Evolutionary conservation across 1,139 yeast genomes (phyloP), one percentile per base, ranked within the genome.

Genomic region (Candida neerlandica): DNA sequence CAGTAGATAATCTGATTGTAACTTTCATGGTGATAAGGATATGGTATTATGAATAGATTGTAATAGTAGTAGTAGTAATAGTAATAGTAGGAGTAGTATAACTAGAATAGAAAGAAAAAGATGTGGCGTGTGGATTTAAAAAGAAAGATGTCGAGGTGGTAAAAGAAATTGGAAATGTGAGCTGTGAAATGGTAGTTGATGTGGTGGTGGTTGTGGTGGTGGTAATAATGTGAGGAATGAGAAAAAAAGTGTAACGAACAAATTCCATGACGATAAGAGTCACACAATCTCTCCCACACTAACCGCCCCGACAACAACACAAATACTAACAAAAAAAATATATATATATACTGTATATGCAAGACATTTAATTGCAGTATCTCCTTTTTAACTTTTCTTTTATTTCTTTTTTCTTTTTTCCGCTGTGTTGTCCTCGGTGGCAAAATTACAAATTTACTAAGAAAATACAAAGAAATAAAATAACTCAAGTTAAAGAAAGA

Each of bases 1-100:
- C 79, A 21, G 80, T 75, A 21, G 78, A 66, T 57, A 75, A 63
- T 66, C 78, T 68, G 57, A 75, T 65, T 32, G 73, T 73, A 45
- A 74, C 70, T 57, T 68, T 72, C 80, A 75, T 75, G 14, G 6
- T 43, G 44, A 4, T 4, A n/a, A 21, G 19, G 7, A 23, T 23
- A 7, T 23, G 27, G 27, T 23, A 23, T 23, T 23, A 23, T 23
- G 27, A 23, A 23, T 23, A 23, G 38, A 5, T 15, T 16, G 40
- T 35, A 18, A 26, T 35, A 21, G 10, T 37, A 23, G 16, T 9
- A 12, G 16, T 19, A 21, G 26, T 35, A 35, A 35, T 16, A 33
- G 26, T 35, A 7, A 14, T 30, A 27, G 30, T 27, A 27, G 30
- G 30, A 11, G 12, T 30, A 30, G 5, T 12, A 14, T 6, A 30